Conservation (phyloP, 306 rosid species). For the Sphenostylis stenocarpa region DNA sequence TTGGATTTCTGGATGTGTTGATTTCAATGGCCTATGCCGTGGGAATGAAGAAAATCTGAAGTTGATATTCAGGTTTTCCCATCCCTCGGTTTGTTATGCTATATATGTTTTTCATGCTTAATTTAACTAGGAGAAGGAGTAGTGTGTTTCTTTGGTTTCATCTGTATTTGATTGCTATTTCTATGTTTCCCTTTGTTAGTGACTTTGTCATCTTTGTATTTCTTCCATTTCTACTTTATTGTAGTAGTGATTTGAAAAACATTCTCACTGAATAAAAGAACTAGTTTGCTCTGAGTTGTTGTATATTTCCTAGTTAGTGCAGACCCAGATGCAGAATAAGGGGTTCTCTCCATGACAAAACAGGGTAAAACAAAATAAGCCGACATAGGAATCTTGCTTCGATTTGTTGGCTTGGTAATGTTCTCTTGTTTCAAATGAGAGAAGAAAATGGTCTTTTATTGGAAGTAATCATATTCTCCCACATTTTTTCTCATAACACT, state of each 20-base stretch:
- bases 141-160: slow-evolving; percentile 29
- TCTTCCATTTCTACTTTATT: slow-evolving; percentile 35
- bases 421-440: slow-evolving; percentile 37
- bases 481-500: neutral
- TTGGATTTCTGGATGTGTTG: slow-evolving; percentile 38
- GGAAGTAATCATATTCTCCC: neutral
- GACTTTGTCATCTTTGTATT: slow-evolving; percentile 27
- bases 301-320: slow-evolving; percentile 38
- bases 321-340: slow-evolving; percentile 13
- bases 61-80: slow-evolving; percentile 50
- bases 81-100: slow-evolving; percentile 50
- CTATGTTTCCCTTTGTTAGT: slow-evolving; percentile 32
- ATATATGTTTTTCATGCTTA: slow-evolving; percentile 37
- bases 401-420: slow-evolving; percentile 20
- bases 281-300: slow-evolving; percentile 24
- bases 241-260: slow-evolving; percentile 2
- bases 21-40: slow-evolving; percentile 55
- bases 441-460: slow-evolving; percentile 15
- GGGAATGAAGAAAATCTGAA: slow-evolving; percentile 62
- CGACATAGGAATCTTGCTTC: slow-evolving; percentile 19
- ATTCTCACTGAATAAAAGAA: slow-evolving; percentile 21
- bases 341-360: slow-evolving; percentile 22
- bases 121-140: slow-evolving; percentile 31
- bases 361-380: slow-evolving; percentile 29
- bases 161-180: slow-evolving; percentile 39